Evolutionary conservation across 306 rosid genomes (phyloP).

Genomic region (Mimosa bimucronata): DNA sequence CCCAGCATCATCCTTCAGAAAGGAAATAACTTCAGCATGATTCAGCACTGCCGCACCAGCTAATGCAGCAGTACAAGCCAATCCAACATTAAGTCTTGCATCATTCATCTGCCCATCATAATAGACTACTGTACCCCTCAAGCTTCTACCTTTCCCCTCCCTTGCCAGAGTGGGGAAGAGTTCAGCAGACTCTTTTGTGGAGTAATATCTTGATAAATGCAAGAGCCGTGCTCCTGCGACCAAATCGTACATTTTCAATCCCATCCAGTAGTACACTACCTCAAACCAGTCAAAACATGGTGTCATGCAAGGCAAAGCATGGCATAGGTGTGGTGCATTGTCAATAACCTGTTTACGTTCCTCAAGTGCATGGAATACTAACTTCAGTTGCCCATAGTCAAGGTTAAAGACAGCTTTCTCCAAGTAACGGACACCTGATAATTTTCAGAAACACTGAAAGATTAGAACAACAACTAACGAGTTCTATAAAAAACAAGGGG

Average conservation of each 20-base stretch:
- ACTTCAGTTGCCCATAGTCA: slow-evolving; percentile 92
- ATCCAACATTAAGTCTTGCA: slow-evolving; percentile 87
- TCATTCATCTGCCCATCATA: slow-evolving; percentile 99
- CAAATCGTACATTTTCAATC: slow-evolving; percentile 96
- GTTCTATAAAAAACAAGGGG: neutral
- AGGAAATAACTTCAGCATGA: slow-evolving; percentile 85
- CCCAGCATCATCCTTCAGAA: slow-evolving; percentile 78
- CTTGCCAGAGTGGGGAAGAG: slow-evolving; percentile 92
- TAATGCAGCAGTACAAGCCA: slow-evolving; percentile 93
- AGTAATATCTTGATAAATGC: slow-evolving; percentile 93
- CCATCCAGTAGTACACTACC: slow-evolving; percentile 85
- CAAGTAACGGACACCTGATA: slow-evolving; percentile 89
- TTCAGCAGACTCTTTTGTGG: slow-evolving; percentile 80
- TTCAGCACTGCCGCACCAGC: slow-evolving; percentile 99
- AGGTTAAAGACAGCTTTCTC: slow-evolving; percentile 96
- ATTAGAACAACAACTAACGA: slow-evolving; percentile 30
- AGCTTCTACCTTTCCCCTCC: slow-evolving; percentile 63
- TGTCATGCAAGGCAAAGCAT: slow-evolving; percentile 98
- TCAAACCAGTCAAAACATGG: slow-evolving; percentile 98
- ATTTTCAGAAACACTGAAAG: slow-evolving; percentile 33
- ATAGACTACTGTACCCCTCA: slow-evolving; percentile 96
- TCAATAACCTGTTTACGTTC: slow-evolving; percentile 95
- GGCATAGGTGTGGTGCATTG: slow-evolving; percentile 97
- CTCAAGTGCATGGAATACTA: slow-evolving; percentile 96
- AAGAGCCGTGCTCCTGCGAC: slow-evolving; percentile 83